Base-by-base conservation (phyloP, 208 protist species). In the Trypanosoma avium region DNA sequence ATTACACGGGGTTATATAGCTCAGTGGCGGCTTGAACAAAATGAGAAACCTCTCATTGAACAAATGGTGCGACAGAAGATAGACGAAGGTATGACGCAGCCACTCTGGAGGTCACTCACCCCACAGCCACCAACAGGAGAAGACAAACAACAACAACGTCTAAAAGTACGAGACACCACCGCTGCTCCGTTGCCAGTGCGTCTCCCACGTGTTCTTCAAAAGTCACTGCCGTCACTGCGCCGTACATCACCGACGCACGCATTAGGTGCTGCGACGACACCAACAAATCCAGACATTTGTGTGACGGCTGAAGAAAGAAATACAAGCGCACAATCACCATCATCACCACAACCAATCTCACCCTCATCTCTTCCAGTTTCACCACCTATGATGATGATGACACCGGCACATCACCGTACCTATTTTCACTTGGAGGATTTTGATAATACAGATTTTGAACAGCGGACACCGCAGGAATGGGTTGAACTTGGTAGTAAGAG, bases 361-460 rank as follows among this genome's bases (percentile, higher is more conserved):
- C 7, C 1, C 36, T 3, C 10, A 2, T 42, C n/a, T n/a, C n/a
- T n/a, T n/a, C n/a, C n/a, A n/a, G 36, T 8, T 8, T 42, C 36
- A 8, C 36, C 36, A 42, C 17, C 36, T 21, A 49, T 42, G 19
- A 19, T 26, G 30, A n/a, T 8, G 21, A 24, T 19, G 45, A n/a
- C 63, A 0, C 42, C 68, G 9, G 38, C 68, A 7, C 48, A 55
- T 24, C 73, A 73, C 58, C 67, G 63, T 19, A 82, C 66, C 29
- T 97, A 90, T 64, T 85, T 88, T 56, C 62, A 75, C n/a, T 60
- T 96, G 24, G 90, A 95, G 61, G 83, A 95, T 74, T 97, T 97
- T 64, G 92, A 95, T 62, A 85, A 81, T 60, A 53, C 38, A 13
- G 82, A 88, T 19, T 80, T 82, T 33, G 92, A 97, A 52, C 24